phyloP scores from a whole-genome alignment of 163 green algal species.

The Chloromonas sp. region DNA sequence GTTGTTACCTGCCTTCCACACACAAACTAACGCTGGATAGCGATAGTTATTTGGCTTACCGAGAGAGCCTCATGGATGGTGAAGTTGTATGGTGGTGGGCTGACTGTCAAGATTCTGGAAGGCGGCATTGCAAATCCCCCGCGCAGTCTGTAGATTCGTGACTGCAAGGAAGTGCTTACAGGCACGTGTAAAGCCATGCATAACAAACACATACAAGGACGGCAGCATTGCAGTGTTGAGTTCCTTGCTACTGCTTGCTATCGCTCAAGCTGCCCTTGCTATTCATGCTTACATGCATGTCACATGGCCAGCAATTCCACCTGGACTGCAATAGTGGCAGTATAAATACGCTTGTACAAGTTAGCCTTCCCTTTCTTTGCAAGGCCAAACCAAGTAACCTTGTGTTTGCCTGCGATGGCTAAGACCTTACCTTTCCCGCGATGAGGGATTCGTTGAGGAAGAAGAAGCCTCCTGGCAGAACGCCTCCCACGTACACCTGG shows the following conservation, averaged over 20 bases:
- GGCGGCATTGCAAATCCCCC: background rate
- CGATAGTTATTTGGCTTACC: background rate
- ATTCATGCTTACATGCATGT: no score
- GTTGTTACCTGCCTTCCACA: no score
- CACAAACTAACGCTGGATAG: no score
- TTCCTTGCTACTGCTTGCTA: background rate
- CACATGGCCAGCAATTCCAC: no score
- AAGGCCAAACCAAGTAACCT: no score
- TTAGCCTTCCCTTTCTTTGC: no score
- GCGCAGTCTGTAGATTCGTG: background rate
- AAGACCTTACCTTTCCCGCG: background rate
- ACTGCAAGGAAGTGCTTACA: background rate
- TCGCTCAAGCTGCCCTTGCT: no score
- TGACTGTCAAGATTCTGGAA: background rate
- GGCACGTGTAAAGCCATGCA: background rate
- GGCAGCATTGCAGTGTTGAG: background rate
- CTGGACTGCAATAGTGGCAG: no score
- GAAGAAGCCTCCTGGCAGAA: background rate
- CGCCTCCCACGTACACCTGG: background rate
- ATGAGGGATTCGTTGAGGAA: background rate
- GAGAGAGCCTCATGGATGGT: background rate
- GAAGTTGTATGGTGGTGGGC: background rate
- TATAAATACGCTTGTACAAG: no score
- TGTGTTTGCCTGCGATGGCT: no score
- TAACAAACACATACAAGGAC: background rate